These are phyloP conservation scores for Wickerhamomyces canadensis DNA, from an alignment of 805 yeast species.

Conservation along the genomic window DNA sequence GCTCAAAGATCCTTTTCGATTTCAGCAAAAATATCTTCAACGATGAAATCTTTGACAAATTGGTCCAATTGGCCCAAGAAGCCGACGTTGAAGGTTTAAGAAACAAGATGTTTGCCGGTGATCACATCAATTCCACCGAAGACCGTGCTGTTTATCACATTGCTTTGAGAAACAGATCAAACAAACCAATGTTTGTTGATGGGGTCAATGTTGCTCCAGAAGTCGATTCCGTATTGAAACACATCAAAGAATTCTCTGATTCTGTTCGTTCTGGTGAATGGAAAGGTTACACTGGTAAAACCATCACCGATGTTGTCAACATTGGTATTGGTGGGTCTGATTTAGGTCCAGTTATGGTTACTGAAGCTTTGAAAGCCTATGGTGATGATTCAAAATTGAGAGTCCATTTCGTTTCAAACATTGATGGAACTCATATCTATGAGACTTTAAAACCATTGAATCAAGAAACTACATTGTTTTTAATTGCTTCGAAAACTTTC, in stretches of 20 bases:
- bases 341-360: conserved; percentile 98
- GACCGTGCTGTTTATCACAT: conserved; percentile 95
- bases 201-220: conserved; percentile 87
- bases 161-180: conserved; percentile 90
- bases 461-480: conserved; percentile 89
- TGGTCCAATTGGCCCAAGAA: conserved; percentile 81
- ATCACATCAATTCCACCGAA: conserved; percentile 92
- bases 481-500: conserved; percentile 95
- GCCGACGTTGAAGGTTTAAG: conserved; percentile 83
- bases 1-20: conserved; percentile 86
- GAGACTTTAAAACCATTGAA: conserved; percentile 74
- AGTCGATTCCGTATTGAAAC: conserved; percentile 86
- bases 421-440: conserved; percentile 96
- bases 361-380: conserved; percentile 94
- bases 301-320: conserved; percentile 90
- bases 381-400: conserved; percentile 64
- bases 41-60: conserved; percentile 66
- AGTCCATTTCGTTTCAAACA: conserved; percentile 94
- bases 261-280: conserved; percentile 87
- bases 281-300: conserved; percentile 96
- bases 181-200: conserved; percentile 82
- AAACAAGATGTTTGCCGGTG: conserved; percentile 89
- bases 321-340: conserved; percentile 99
- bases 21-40: conserved; percentile 91
- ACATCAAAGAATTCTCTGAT: conserved; percentile 94